Base-by-base conservation (phyloP, 1,139 yeast genomes). In the Candida sojae region DNA sequence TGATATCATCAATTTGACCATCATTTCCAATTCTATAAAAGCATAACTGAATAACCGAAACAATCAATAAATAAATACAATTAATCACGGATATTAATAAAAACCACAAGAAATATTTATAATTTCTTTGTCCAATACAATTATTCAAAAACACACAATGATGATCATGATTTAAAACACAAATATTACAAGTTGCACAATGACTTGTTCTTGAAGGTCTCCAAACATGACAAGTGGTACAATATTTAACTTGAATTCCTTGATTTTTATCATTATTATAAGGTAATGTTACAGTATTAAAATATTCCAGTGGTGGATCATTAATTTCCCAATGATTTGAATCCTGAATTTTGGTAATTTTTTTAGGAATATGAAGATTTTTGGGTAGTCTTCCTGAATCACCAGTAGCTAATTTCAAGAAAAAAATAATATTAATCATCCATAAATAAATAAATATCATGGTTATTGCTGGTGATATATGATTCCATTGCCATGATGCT, bases 351-450 rank as follows among this genome's bases (percentile, higher is more conserved):
- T 26, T 36, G 28, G 30, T 36, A 17, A 36, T 6, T 12, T 36
- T 45, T 37, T 70, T 73, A 0, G 85, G 79, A 1, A 83, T 42
- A 56, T 88, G 95, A 5, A 85, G 62, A 59, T 86, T 86, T 50
- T 84, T 69, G 0, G 96, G 92, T n/a, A 86, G 60, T 1, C 76
- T 67, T 0, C 96, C 96, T 0, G 96, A 89, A 57, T 88, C 96
- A 9, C 79, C 66, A 1, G 82, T 70, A 0, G 87, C 74, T 0
- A 86, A 84, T 51, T 69, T 75, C 6, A 83, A 51, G 53, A 83
- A 83, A 46, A 82, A 76, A 6, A 64, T 47, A 1, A 80, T 17
- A 1, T 82, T 61, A 41, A 82, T 57, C 3, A 73, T 41, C 86
- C 88, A 84, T 33, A 79, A 57, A 59, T 88, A 88, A 13, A 78